Evolutionary conservation across 495 filamentous ascomycete genomes (phyloP).

Genomic region (Tuber brumale): DNA sequence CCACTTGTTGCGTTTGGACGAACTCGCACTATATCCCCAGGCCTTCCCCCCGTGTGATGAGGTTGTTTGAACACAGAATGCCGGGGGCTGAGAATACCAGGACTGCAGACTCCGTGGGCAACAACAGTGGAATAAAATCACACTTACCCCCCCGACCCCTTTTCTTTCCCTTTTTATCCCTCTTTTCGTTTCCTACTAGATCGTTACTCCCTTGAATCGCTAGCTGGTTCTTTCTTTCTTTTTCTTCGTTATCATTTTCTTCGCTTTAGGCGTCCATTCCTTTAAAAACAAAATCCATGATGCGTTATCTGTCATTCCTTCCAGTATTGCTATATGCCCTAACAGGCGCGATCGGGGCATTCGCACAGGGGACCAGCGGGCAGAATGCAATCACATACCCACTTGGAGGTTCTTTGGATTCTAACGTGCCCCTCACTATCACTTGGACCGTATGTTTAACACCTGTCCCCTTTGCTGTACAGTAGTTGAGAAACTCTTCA

Average conservation of each 20-base stretch:
- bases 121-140: background rate
- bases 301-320: constrained; percentile 24
- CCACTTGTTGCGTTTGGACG: background rate
- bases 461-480: background rate
- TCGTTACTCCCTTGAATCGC: constrained; percentile 11
- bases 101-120: background rate
- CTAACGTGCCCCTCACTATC: constrained; percentile 21
- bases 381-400: constrained; percentile 37
- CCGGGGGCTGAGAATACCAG: background rate
- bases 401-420: constrained; percentile 25
- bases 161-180: constrained; percentile 5
- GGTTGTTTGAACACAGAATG: background rate
- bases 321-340: constrained; percentile 17
- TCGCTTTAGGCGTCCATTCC: constrained; percentile 28
- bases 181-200: constrained; percentile 2
- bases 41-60: background rate
- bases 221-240: background rate
- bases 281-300: constrained; percentile 15
- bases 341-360: constrained; percentile 8
- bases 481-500: background rate
- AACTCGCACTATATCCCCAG: background rate
- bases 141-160: background rate
- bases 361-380: constrained; percentile 26
- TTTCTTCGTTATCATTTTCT: constrained; percentile 6
- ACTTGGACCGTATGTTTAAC: constrained; percentile 33